Evolutionary conservation across 2,329 filamentous ascomycete genomes (phyloP).

Genomic region (Cladosporium sp.): DNA sequence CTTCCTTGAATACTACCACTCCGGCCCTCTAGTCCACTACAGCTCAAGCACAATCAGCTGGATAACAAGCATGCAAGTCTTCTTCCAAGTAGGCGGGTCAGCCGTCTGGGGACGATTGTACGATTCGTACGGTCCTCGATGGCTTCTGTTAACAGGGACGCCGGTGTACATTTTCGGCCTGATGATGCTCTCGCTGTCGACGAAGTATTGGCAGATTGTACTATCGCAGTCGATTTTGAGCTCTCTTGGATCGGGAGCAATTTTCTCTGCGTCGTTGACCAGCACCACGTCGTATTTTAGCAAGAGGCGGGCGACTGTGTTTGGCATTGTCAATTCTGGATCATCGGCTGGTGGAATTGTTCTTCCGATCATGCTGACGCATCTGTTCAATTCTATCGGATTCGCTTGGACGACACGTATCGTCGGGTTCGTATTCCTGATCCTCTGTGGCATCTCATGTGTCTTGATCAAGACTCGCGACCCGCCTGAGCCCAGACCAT

Average conservation of each 20-base stretch:
- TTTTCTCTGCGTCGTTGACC: conserved; percentile 45
- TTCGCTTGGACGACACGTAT: conserved; percentile 57
- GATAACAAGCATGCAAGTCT: conserved; percentile 44
- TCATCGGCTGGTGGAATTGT: conserved; percentile 53
- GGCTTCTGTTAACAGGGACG: conserved; percentile 50
- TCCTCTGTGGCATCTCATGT: conserved; percentile 29
- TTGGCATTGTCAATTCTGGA: conserved; percentile 48
- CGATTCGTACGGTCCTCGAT: conserved; percentile 51
- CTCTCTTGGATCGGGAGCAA: conserved; percentile 46
- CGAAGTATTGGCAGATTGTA: conserved; percentile 52
- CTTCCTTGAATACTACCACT: conserved; percentile 55
- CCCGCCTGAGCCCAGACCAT: too few relatives aligned
- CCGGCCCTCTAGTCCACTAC: conserved; percentile 37
- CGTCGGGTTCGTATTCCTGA: conserved; percentile 58
- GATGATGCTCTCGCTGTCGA: conserved; percentile 60
- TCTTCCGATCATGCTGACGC: conserved; percentile 58
- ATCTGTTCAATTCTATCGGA: conserved; percentile 50
- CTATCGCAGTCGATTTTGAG: conserved; percentile 51
- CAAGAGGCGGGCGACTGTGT: conserved; percentile 44
- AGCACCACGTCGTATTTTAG: conserved; percentile 48
- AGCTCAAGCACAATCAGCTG: conserved; percentile 41
- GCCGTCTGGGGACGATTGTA: conserved; percentile 38
- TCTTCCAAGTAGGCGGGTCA: conserved; percentile 52
- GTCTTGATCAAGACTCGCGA: too few relatives aligned
- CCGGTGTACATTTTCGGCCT: conserved; percentile 57